phyloP scores from a whole-genome alignment of 1,284 basidiomycete genomes.

The Ceratorhiza oryzae-sativae region DNA sequence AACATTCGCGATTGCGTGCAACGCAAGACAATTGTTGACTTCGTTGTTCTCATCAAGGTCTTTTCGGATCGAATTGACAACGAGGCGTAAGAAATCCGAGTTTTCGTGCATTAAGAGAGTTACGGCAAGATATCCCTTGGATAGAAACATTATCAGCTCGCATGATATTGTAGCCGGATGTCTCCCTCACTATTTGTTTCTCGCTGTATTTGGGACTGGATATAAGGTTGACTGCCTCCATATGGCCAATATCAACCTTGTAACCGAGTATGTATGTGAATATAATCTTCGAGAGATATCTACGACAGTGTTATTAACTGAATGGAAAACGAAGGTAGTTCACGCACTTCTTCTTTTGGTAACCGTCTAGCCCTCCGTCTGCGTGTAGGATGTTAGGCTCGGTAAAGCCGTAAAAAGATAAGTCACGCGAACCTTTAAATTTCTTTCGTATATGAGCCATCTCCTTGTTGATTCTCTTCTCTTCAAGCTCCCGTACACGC shows the following conservation, averaged over 20 bases:
- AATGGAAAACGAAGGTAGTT: conserved; percentile 11
- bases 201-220: conserved; percentile 96
- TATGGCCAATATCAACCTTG: conserved; percentile 98
- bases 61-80: conserved; percentile 98
- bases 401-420: not conserved
- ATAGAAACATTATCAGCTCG: not conserved
- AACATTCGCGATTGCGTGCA: conserved; percentile 98
- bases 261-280: conserved; percentile 99
- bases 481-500: conserved; percentile 86
- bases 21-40: conserved; percentile 92
- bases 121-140: conserved; percentile 93
- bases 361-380: conserved; percentile 97
- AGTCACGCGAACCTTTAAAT: conserved; percentile 79
- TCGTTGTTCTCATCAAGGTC: conserved; percentile 96
- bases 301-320: conserved; percentile 40
- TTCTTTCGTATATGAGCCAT: conserved; percentile 99
- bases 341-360: conserved; percentile 97
- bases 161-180: not conserved
- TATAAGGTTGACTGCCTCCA: conserved; percentile 99
- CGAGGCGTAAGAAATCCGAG: conserved; percentile 92
- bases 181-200: conserved; percentile 90
- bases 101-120: conserved; percentile 99
- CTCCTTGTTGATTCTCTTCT: conserved; percentile 98
- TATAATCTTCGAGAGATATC: conserved; percentile 75
- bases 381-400: conserved; percentile 35